These are phyloP conservation scores for Deuterostichococcus epilithicus DNA, from an alignment of 139 green algal genomes.

Conservation along the genomic window DNA sequence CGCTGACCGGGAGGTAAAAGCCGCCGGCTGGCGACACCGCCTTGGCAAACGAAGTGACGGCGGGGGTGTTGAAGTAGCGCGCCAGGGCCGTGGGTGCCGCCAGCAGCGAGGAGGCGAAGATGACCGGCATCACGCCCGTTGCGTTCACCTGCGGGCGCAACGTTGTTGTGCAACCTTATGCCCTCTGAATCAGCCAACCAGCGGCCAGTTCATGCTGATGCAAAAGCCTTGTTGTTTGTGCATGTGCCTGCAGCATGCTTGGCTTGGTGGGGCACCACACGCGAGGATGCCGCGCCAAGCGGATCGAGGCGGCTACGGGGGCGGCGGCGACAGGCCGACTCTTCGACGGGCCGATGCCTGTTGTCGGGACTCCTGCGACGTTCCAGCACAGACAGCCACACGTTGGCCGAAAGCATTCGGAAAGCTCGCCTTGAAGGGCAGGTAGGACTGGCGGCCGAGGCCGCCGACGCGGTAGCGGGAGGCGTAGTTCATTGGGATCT, in stretches of 20 bases:
- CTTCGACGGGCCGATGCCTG: no score
- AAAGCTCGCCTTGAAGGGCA: constrained; percentile 97
- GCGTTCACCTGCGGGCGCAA: constrained; percentile 64
- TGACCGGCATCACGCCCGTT: constrained; percentile 97
- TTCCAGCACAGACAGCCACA: no score
- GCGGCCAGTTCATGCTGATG: no score
- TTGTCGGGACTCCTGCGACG: no score
- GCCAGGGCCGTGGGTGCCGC: constrained; percentile 79
- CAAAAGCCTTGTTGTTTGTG: no score
- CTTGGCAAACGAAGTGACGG: constrained; percentile 36
- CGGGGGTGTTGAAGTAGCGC: constrained; percentile 63
- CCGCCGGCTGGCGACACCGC: constrained; percentile 70
- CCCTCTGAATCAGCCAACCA: no score
- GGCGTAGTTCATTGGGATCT: constrained; percentile 98
- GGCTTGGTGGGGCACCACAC: no score
- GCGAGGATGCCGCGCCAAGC: no score
- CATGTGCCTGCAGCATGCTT: no score
- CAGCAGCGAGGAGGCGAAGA: constrained; percentile 94
- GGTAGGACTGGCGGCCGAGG: constrained; percentile 80
- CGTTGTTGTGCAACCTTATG: neutral
- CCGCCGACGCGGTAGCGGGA: constrained; percentile 61
- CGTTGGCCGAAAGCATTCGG: no score
- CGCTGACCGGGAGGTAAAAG: constrained; percentile 70
- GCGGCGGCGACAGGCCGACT: no score
- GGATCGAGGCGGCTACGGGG: no score